Conservation (phyloP, 805 yeast species). For the Yarrowia porcina region DNA sequence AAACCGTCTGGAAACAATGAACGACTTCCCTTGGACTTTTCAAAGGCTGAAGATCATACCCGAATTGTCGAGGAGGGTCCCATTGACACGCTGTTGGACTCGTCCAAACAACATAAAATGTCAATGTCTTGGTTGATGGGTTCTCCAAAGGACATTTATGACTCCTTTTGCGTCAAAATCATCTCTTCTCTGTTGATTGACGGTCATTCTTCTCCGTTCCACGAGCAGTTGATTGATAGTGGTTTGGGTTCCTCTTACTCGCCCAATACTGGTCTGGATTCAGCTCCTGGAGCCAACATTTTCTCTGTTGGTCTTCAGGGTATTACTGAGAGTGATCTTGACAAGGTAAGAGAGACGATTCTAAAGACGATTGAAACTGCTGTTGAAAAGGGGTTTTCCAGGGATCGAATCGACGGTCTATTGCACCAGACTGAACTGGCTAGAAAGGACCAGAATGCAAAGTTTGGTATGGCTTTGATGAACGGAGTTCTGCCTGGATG, state of each 20-base stretch:
- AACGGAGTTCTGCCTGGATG: conserved; percentile 78
- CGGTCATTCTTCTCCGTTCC: conserved; percentile 89
- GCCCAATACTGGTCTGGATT: conserved; percentile 83
- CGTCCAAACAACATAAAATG: conserved; percentile 63
- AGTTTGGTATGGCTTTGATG: conserved; percentile 78
- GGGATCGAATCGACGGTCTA: conserved; percentile 71
- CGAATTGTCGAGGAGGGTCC: conserved; percentile 62
- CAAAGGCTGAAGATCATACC: conserved; percentile 34
- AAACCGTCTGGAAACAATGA: conserved; percentile 27
- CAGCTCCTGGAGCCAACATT: conserved; percentile 69
- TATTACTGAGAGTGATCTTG: conserved; percentile 47
- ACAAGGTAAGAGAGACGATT: conserved; percentile 49
- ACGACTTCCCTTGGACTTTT: conserved; percentile 27
- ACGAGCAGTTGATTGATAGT: conserved; percentile 79
- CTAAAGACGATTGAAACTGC: conserved; percentile 47
- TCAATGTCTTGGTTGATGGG: conserved; percentile 91
- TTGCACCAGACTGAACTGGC: conserved; percentile 82
- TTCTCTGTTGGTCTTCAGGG: conserved; percentile 88
- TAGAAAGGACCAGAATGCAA: conserved; percentile 82
- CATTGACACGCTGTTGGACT: conserved; percentile 71
- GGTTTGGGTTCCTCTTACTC: conserved; percentile 83
- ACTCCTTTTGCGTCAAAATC: conserved; percentile 67
- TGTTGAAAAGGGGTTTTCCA: conserved; percentile 47
- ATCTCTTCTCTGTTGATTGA: conserved; percentile 70
- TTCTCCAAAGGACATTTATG: conserved; percentile 61